Evolutionary conservation across 2,329 filamentous ascomycete genomes (phyloP).

Genomic region (Tothia fuscella): DNA sequence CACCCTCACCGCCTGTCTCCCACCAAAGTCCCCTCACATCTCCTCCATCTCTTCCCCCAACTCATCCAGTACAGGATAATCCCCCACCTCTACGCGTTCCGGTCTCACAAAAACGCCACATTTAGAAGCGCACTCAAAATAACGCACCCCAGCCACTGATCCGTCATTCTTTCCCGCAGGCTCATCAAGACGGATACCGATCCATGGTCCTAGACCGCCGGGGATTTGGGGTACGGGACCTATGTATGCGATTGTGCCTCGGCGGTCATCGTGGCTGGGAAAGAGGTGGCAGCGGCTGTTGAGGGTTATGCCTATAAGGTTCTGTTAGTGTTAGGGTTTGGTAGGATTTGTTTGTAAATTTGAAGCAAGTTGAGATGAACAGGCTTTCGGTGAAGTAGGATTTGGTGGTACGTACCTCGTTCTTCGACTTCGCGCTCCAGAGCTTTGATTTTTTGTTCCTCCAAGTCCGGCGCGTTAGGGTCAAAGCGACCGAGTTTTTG

Average conservation of each 20-base stretch:
- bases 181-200: conserved; percentile 63
- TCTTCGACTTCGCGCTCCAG: conserved; percentile 57
- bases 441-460: conserved; percentile 59
- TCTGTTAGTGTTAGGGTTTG: too few species aligned
- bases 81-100: conserved; percentile 64
- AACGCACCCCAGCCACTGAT: conserved; percentile 48
- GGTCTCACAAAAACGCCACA: conserved; percentile 69
- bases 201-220: conserved; percentile 41
- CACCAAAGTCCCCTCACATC: conserved; percentile 43
- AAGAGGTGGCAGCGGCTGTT: conserved; percentile 33
- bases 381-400: too few species aligned
- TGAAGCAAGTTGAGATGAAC: too few species aligned
- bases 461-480: conserved; percentile 62
- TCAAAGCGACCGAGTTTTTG: conserved; percentile 95
- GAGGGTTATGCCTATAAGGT: conserved; percentile 24
- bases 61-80: conserved; percentile 42
- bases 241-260: conserved; percentile 60
- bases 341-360: too few species aligned
- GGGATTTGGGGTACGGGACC: conserved; percentile 66
- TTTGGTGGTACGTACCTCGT: conserved; percentile 44
- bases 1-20: conserved; percentile 3
- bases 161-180: conserved; percentile 77
- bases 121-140: conserved; percentile 58
- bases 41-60: conserved; percentile 57
- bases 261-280: conserved; percentile 52